A percentile compares a stretch with the other conserved stretches of the same genome.
phyloP scores from a whole-genome alignment of 2,329 filamentous ascomycete species.

The Aspergillus melleus region DNA sequence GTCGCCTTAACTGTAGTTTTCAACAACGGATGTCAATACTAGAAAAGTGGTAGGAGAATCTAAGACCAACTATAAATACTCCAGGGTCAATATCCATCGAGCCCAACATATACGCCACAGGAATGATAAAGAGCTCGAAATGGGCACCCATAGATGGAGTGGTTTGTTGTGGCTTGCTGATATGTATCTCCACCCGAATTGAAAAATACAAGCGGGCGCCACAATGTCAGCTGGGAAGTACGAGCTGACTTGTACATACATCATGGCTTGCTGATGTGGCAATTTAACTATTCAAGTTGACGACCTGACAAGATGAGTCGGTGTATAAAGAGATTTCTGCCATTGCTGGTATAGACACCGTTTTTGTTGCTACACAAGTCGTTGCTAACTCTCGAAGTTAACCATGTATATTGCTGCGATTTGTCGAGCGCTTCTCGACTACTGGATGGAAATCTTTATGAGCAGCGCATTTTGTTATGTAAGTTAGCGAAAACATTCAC shows the following conservation, averaged over 20 bases:
- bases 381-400: background rate
- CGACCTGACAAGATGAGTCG: background rate
- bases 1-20: background rate
- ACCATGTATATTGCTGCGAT: background rate
- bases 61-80: too few relatives aligned
- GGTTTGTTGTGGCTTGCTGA: background rate
- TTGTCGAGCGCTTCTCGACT: background rate
- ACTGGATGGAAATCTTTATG: background rate
- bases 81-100: too few relatives aligned
- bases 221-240: background rate
- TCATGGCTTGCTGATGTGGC: background rate
- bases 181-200: background rate
- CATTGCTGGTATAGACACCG: too few relatives aligned
- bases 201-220: background rate
- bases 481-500: background rate
- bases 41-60: background rate
- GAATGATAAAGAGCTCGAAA: too few relatives aligned
- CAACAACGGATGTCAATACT: background rate
- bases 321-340: background rate
- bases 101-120: too few relatives aligned
- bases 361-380: background rate
- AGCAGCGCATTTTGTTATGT: background rate
- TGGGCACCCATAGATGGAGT: too few relatives aligned
- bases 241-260: background rate
- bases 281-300: background rate